Percentiles rank a stretch among this genome's conserved stretches.
Evolutionary conservation across 495 filamentous ascomycete species (phyloP).

Genomic region (Aspergillus taichungensis): DNA sequence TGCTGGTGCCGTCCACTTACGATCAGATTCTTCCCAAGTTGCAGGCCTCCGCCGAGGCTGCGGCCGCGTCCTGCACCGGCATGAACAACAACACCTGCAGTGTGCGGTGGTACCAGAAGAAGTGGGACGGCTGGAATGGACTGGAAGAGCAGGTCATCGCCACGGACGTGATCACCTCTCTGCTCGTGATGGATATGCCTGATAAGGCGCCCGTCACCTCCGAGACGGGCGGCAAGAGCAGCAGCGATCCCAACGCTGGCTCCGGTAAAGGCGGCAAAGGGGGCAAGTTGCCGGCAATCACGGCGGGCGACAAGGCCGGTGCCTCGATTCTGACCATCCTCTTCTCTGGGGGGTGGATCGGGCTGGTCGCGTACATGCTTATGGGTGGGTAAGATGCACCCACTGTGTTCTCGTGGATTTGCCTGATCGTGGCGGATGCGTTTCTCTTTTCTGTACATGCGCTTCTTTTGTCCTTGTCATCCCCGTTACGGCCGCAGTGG

Average conservation of each 20-base stretch:
- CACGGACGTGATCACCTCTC: constrained; percentile 43
- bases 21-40: constrained; percentile 57
- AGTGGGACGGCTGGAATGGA: constrained; percentile 56
- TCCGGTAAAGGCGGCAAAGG: constrained; percentile 43
- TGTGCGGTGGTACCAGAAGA: constrained; percentile 52
- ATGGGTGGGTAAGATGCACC: constrained; percentile 3
- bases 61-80: constrained; percentile 57
- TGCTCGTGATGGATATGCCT: constrained; percentile 4
- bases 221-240: constrained; percentile 16
- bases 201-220: constrained; percentile 17
- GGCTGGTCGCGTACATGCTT: constrained; percentile 14
- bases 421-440: no score
- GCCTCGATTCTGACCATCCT: constrained; percentile 53
- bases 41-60: constrained; percentile 54
- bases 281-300: constrained; percentile 28
- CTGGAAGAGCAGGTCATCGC: constrained; percentile 46
- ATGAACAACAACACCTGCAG: constrained; percentile 62
- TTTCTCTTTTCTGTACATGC: no score
- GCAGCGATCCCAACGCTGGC: constrained; percentile 22
- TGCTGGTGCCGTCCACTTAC: constrained; percentile 54
- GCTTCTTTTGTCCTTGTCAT: no score
- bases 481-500: no score
- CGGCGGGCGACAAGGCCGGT: constrained; percentile 47
- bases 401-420: no score
- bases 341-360: constrained; percentile 30